Percentiles rank a stretch among this genome's conserved stretches.
These are phyloP conservation scores for Calonectria henricotiae DNA, from an alignment of 2,329 filamentous ascomycete species.

Conservation along the genomic window DNA sequence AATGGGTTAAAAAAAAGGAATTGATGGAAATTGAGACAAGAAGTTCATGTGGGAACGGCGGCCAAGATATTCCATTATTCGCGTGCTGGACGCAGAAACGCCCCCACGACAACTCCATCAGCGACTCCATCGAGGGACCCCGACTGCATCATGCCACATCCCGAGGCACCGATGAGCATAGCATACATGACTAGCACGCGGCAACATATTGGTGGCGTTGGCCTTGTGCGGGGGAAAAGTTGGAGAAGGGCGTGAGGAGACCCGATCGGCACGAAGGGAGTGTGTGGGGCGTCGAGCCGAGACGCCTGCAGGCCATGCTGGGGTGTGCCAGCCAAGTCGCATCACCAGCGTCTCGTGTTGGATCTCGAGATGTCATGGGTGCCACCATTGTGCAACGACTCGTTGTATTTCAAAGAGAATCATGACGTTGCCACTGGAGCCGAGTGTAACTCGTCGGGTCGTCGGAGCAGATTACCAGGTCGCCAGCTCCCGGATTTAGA, in stretches of 20 bases:
- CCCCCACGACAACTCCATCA: conserved; percentile 39
- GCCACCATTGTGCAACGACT: conserved; percentile 26
- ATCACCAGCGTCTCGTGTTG: conserved; percentile 25
- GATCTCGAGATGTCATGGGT: conserved; percentile 1
- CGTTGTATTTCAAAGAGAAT: conserved; percentile 12
- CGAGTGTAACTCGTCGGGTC: conserved; percentile 9
- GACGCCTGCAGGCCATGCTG: conserved; percentile 21
- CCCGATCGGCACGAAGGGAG: conserved; percentile 51
- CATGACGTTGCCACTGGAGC: not conserved
- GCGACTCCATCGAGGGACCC: conserved; percentile 35
- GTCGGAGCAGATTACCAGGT: not conserved
- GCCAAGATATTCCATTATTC: conserved; percentile 37
- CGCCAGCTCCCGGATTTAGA: conserved; percentile 50
- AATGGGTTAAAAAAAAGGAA: not conserved
- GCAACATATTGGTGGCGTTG: conserved; percentile 36
- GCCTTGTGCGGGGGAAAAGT: conserved; percentile 49
- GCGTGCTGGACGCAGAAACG: conserved; percentile 27
- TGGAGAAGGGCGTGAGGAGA: conserved; percentile 45
- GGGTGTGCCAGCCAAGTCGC: conserved; percentile 34
- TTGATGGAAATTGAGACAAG: conserved; percentile 20
- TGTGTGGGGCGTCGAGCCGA: conserved; percentile 52
- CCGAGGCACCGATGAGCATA: conserved; percentile 26
- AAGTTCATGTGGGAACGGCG: conserved; percentile 35
- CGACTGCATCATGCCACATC: conserved; percentile 43
- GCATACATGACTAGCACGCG: conserved; percentile 22